A percentile compares a stretch with the other conserved stretches of the same genome.
phyloP scores from a whole-genome alignment of 2,329 filamentous ascomycete species.

The Aspergillus awamori region DNA sequence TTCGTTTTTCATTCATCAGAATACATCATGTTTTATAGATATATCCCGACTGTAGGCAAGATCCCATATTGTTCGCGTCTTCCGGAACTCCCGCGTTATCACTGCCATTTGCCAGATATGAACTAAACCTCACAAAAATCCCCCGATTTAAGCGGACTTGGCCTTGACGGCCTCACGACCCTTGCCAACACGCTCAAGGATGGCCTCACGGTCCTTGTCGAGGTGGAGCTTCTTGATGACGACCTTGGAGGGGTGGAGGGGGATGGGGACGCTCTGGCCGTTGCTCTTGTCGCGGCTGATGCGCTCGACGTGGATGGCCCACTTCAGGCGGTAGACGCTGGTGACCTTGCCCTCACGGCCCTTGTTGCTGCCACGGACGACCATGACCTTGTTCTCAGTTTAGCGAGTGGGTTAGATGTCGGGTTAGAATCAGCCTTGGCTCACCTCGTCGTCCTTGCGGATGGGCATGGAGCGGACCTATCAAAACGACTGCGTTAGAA shows the following conservation, averaged over 20 bases:
- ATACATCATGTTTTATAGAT: constrained; percentile 31
- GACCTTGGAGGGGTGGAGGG: constrained; percentile 94
- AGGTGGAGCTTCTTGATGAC: constrained; percentile 99
- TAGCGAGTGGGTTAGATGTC: not conserved
- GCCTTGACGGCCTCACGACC: constrained; percentile 56
- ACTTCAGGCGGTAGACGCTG: constrained; percentile 98
- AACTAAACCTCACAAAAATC: constrained; percentile 57
- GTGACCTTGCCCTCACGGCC: constrained; percentile 98
- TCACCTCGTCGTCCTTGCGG: constrained; percentile 87
- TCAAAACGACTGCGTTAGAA: constrained; percentile 16
- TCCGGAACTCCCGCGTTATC: constrained; percentile 34
- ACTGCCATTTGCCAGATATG: constrained; percentile 63
- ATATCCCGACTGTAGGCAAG: constrained; percentile 29
- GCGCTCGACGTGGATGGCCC: constrained; percentile 95
- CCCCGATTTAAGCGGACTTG: constrained; percentile 60
- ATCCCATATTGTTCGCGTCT: constrained; percentile 28
- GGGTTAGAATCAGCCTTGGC: not conserved
- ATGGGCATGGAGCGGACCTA: constrained; percentile 94
- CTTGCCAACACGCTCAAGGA: constrained; percentile 52
- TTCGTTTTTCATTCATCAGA: constrained; percentile 64
- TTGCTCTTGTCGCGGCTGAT: constrained; percentile 96
- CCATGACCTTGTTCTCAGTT: constrained; percentile 59
- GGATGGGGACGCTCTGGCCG: constrained; percentile 92
- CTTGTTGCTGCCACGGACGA: constrained; percentile 93
- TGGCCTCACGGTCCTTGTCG: constrained; percentile 57